Evolutionary conservation across 805 yeast species (phyloP).

Genomic region (Saturnispora kantuleensis): DNA sequence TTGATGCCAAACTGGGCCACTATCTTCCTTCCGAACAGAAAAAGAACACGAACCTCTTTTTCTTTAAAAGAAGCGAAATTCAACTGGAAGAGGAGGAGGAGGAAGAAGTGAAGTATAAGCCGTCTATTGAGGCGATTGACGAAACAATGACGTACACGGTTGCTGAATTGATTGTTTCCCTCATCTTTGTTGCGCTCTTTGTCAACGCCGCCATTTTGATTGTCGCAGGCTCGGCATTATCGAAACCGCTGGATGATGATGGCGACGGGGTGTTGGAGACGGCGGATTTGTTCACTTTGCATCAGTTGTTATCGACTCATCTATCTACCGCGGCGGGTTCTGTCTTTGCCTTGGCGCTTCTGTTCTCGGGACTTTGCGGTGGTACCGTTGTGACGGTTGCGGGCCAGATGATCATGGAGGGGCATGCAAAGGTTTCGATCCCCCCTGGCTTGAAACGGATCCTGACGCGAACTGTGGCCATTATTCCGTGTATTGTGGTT

Average conservation of each 20-base stretch:
- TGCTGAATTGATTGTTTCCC: slow-evolving; percentile 71
- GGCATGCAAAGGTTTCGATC: slow-evolving; percentile 70
- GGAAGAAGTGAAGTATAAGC: slow-evolving; percentile 36
- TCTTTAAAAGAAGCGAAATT: slow-evolving; percentile 20
- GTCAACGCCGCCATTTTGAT: slow-evolving; percentile 85
- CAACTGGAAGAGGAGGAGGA: slow-evolving; percentile 25
- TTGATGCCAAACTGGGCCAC: slow-evolving; percentile 58
- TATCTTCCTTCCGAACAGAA: slow-evolving; percentile 30
- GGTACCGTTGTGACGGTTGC: slow-evolving; percentile 91
- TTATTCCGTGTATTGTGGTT: slow-evolving; percentile 73
- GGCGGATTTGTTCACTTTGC: slow-evolving; percentile 78
- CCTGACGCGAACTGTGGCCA: slow-evolving; percentile 74
- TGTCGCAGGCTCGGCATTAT: slow-evolving; percentile 83
- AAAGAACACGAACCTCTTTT: slow-evolving; percentile 13
- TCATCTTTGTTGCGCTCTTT: slow-evolving; percentile 83
- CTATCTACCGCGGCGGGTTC: slow-evolving; percentile 81
- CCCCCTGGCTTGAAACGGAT: slow-evolving; percentile 76
- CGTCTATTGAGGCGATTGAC: slow-evolving; percentile 70
- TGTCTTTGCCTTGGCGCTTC: slow-evolving; percentile 78
- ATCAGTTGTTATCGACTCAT: slow-evolving; percentile 56
- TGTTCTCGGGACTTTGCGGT: slow-evolving; percentile 90
- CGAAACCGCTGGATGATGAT: slow-evolving; percentile 28
- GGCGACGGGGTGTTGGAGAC: slow-evolving; percentile 54
- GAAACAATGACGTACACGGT: slow-evolving; percentile 74
- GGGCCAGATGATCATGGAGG: slow-evolving; percentile 90